Evolutionary conservation across 2,329 filamentous ascomycete genomes (phyloP).

Genomic region (Fusarium burgessii): DNA sequence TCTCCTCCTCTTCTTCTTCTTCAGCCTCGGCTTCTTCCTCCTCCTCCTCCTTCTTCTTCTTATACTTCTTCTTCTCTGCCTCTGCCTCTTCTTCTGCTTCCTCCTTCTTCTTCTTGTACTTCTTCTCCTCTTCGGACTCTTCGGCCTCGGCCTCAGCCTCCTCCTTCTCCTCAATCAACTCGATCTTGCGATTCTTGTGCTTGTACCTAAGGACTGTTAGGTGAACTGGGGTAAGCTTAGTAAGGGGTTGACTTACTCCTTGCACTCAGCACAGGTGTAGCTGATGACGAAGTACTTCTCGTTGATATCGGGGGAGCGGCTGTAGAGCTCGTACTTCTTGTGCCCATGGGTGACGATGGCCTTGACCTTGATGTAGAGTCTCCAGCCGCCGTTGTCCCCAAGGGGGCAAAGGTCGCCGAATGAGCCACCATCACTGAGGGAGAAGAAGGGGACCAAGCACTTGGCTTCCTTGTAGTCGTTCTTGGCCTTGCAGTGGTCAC

Average conservation of each 20-base stretch:
- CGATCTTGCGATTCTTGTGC: constrained; percentile 23
- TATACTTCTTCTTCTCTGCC: neutral
- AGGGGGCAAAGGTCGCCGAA: constrained; percentile 45
- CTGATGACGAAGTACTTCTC: constrained; percentile 45
- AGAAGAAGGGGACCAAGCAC: constrained; percentile 45
- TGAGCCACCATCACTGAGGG: constrained; percentile 41
- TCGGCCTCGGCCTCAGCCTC: neutral
- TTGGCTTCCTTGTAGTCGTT: constrained; percentile 41
- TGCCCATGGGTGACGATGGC: constrained; percentile 37
- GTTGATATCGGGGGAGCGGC: constrained; percentile 35
- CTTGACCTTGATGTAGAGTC: constrained; percentile 47
- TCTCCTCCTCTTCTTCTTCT: constrained; percentile 2
- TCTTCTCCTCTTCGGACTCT: neutral
- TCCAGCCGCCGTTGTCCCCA: constrained; percentile 44
- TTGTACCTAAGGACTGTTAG: constrained; percentile 19
- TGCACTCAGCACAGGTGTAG: constrained; percentile 47
- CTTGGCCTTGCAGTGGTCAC: constrained; percentile 40
- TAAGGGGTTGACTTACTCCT: constrained; percentile 19
- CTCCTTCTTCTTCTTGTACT: constrained; percentile 15
- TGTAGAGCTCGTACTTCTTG: constrained; percentile 43
- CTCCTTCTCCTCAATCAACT: constrained; percentile 18
- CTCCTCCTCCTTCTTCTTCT: constrained; percentile 1
- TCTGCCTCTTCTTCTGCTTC: neutral
- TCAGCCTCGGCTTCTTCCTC: neutral
- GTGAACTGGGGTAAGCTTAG: neutral